phyloP scores from a whole-genome alignment of 495 filamentous ascomycete genomes.

The Friedmanniomyces simplex region DNA sequence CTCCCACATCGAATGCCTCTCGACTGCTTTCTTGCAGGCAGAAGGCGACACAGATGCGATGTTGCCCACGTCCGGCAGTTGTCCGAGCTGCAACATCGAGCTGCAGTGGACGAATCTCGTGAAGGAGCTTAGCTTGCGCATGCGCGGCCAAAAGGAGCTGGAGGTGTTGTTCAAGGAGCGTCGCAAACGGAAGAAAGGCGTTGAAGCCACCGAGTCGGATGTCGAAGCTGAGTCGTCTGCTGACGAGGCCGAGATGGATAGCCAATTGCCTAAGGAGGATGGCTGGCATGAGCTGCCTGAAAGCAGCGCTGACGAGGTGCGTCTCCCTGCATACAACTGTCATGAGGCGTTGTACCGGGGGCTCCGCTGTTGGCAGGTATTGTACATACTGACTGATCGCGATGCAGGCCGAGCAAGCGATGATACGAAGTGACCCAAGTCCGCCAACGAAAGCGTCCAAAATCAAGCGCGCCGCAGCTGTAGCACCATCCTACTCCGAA shows the following conservation, averaged over 20 bases:
- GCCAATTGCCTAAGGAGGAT: constrained; percentile 4
- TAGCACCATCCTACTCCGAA: background rate
- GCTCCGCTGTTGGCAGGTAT: too few species aligned
- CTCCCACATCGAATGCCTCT: constrained; percentile 70
- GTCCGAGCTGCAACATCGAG: constrained; percentile 55
- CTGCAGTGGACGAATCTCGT: constrained; percentile 69
- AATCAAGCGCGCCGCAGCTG: background rate
- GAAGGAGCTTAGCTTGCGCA: constrained; percentile 65
- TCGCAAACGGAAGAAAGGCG: constrained; percentile 21
- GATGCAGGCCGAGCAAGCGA: background rate
- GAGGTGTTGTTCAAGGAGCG: constrained; percentile 51
- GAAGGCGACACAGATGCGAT: constrained; percentile 38
- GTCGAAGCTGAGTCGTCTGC: constrained; percentile 26
- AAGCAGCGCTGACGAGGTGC: constrained; percentile 8
- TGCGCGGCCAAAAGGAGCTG: constrained; percentile 54
- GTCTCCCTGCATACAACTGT: too few species aligned
- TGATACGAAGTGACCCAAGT: background rate
- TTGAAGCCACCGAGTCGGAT: background rate
- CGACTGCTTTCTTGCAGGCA: constrained; percentile 47
- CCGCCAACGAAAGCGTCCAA: background rate
- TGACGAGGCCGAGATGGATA: constrained; percentile 20
- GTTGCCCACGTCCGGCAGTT: constrained; percentile 59
- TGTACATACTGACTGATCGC: background rate
- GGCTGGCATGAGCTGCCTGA: constrained; percentile 15
- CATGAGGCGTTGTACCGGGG: too few species aligned